Conservation (phyloP, 176 grass and related monocot genomes). For the Carex littledalei region DNA sequence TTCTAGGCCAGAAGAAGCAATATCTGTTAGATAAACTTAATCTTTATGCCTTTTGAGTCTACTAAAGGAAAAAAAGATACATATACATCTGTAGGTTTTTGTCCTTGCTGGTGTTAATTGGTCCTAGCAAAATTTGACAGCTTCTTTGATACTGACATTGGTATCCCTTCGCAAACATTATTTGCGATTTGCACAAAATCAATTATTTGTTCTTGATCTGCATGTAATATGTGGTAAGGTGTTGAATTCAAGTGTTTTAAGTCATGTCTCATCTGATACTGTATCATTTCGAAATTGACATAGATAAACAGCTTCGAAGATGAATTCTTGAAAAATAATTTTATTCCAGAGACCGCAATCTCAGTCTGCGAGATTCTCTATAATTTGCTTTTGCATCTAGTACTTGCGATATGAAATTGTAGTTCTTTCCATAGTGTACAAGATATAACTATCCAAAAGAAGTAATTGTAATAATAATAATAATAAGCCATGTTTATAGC, state of each 20-base stretch:
- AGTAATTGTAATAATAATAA: neutral
- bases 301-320: neutral
- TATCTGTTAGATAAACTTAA: neutral
- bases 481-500: neutral
- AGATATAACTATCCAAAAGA: neutral
- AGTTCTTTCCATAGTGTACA: neutral
- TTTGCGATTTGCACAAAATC: no score
- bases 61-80: no score
- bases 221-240: neutral
- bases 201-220: neutral
- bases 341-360: neutral
- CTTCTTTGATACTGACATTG: no score
- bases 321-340: neutral
- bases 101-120: no score
- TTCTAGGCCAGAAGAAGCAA: neutral
- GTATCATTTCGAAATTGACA: neutral
- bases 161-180: no score
- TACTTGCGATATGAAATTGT: no score
- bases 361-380: neutral
- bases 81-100: no score
- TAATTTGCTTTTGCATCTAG: neutral
- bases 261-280: neutral
- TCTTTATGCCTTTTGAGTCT: neutral
- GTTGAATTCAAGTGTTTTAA: neutral
- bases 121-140: no score